A percentile compares a stretch with the other conserved stretches of the same genome.
phyloP scores from a whole-genome alignment of 2,329 filamentous ascomycete species.

The Arthrobotrys musiformis region DNA sequence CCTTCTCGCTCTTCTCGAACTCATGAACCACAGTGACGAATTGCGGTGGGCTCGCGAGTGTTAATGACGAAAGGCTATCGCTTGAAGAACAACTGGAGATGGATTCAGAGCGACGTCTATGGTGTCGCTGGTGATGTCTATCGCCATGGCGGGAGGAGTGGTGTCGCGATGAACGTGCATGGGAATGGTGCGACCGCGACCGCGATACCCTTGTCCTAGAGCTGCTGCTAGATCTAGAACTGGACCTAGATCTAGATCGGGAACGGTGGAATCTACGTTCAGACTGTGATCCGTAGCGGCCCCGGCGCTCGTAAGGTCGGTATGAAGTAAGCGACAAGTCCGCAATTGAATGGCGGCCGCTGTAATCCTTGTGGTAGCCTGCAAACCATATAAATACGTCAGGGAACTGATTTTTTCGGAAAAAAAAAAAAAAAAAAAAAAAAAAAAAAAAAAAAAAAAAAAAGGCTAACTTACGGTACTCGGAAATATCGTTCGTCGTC shows the following conservation, averaged over 20 bases:
- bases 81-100: conserved; percentile 5
- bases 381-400: background rate
- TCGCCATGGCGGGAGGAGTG: conserved; percentile 20
- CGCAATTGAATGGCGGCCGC: conserved; percentile 38
- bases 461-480: conserved; percentile 36
- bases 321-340: conserved; percentile 42
- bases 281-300: background rate
- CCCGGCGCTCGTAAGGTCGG: conserved; percentile 6
- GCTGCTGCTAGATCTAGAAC: conserved; percentile 45
- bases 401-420: background rate
- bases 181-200: conserved; percentile 33
- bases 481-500: conserved; percentile 6
- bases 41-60: conserved; percentile 31
- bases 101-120: conserved; percentile 18
- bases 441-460: no score
- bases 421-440: no score
- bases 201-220: conserved; percentile 16
- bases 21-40: conserved; percentile 41
- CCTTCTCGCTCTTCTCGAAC: conserved; percentile 37
- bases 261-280: conserved; percentile 14
- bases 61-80: conserved; percentile 37
- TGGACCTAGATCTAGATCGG: conserved; percentile 31
- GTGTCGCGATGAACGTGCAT: conserved; percentile 28
- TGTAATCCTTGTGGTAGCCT: conserved; percentile 45
- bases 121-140: conserved; percentile 25